Evolutionary conservation across 768 basidiomycete species (phyloP).

Genomic region (Roridomyces roridus): DNA sequence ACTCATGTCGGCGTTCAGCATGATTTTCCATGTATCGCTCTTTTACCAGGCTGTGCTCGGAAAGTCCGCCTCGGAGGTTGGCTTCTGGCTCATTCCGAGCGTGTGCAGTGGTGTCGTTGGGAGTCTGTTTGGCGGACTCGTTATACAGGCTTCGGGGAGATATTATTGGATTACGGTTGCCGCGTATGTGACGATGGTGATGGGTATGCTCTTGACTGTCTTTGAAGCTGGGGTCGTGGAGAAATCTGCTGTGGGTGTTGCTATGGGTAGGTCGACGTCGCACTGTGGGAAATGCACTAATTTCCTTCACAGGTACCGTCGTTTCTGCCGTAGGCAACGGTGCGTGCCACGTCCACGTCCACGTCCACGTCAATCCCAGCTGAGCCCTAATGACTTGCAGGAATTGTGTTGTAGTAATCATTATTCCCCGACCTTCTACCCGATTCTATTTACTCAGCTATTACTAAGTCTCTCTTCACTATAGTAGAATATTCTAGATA

Average conservation of each 20-base stretch:
- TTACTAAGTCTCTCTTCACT: no score
- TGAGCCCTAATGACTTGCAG: conserved; percentile 36
- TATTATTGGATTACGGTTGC: conserved; percentile 58
- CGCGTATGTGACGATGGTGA: conserved; percentile 43
- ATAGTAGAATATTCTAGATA: no score
- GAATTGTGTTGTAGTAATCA: no score
- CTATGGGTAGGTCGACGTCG: conserved; percentile 38
- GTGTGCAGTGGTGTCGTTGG: conserved; percentile 55
- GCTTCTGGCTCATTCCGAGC: conserved; percentile 56
- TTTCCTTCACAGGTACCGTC: conserved; percentile 2
- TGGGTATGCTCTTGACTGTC: conserved; percentile 44
- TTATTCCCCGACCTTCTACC: no score
- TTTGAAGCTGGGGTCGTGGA: conserved; percentile 46
- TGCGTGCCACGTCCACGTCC: conserved; percentile 15
- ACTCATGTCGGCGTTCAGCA: conserved; percentile 47
- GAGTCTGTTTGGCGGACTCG: conserved; percentile 55
- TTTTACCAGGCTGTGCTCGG: conserved; percentile 64
- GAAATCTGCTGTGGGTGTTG: conserved; percentile 44
- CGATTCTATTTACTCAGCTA: no score
- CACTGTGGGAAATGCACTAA: neutral
- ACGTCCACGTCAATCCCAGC: neutral
- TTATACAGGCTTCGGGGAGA: conserved; percentile 64
- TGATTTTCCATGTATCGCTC: conserved; percentile 60
- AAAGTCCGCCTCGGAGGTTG: conserved; percentile 53
- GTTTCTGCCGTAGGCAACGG: conserved; percentile 45